phyloP scores from a whole-genome alignment of 345 rosid genomes.

The Eucalyptus globulus region DNA sequence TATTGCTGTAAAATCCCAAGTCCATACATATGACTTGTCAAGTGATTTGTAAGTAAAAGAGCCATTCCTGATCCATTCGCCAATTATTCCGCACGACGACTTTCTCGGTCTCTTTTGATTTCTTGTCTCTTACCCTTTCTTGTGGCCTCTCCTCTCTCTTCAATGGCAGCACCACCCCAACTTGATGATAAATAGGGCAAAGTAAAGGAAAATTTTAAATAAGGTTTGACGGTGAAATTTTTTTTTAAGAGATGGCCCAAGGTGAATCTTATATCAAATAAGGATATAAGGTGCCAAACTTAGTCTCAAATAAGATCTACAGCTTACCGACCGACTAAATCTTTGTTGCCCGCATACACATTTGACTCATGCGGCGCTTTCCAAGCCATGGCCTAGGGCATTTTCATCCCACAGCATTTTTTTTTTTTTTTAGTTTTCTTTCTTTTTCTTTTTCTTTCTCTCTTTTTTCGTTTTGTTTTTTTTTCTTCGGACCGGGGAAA shows the following conservation, averaged over 20 bases:
- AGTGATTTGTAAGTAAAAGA: background rate
- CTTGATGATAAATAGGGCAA: background rate
- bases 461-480: too few relatives aligned
- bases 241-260: background rate
- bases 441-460: too few relatives aligned
- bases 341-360: background rate
- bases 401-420: background rate
- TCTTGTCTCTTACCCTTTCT: background rate
- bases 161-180: background rate
- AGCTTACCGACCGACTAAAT: accelerated
- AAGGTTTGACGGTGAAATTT: background rate
- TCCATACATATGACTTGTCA: background rate
- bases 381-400: background rate
- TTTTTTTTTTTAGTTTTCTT: too few relatives aligned
- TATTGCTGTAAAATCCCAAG: background rate
- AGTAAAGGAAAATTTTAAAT: background rate
- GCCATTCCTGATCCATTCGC: background rate
- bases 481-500: too few relatives aligned
- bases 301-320: background rate
- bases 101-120: background rate
- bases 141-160: background rate
- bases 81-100: background rate
- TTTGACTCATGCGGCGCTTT: background rate
- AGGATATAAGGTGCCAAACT: background rate
- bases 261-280: background rate